Conservation (phyloP, 352 stramenopile species). For the Globisporangium paroecandrum region DNA sequence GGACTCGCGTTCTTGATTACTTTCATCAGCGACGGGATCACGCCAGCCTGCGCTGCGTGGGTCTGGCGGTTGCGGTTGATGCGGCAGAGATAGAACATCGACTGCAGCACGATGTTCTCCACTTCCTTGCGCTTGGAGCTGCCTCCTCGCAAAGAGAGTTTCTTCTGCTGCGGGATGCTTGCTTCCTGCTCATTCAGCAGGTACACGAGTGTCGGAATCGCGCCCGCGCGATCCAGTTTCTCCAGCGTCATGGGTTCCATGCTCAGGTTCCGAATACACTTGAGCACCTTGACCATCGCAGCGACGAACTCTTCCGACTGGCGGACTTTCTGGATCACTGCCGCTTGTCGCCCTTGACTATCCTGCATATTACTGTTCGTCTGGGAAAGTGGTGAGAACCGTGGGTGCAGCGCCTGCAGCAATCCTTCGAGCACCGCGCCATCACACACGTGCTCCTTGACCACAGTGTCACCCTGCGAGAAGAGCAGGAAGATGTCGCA, state of each 20-base stretch:
- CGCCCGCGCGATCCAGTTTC: slow-evolving; percentile 83
- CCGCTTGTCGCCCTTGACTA: slow-evolving; percentile 8
- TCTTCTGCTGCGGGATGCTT: slow-evolving; percentile 8
- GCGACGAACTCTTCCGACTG: slow-evolving; percentile 50
- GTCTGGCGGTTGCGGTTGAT: slow-evolving; percentile 91
- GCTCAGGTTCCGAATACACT: slow-evolving; percentile 86
- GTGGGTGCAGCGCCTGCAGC: slow-evolving; percentile 47
- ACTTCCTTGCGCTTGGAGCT: slow-evolving; percentile 71
- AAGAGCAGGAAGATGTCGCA: slow-evolving; percentile 90
- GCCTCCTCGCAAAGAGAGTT: slow-evolving; percentile 12
- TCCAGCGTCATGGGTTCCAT: slow-evolving; percentile 90
- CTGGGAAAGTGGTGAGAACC: slow-evolving; percentile 1
- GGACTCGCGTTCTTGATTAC: slow-evolving; percentile 80
- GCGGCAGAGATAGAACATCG: slow-evolving; percentile 92
- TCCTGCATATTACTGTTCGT: background rate
- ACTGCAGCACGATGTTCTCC: slow-evolving; percentile 89
- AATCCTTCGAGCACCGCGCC: slow-evolving; percentile 68
- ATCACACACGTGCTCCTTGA: slow-evolving; percentile 93
- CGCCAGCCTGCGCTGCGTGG: slow-evolving; percentile 81
- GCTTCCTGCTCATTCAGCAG: slow-evolving; percentile 61
- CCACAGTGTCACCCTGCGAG: slow-evolving; percentile 87
- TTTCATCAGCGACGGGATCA: slow-evolving; percentile 89
- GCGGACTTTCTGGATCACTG: slow-evolving; percentile 14
- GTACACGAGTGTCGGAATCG: slow-evolving; percentile 81
- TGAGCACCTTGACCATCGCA: slow-evolving; percentile 78